These are phyloP conservation scores for Elaeis guineensis DNA, from an alignment of 176 grass and related monocot genomes.

Conservation along the genomic window DNA sequence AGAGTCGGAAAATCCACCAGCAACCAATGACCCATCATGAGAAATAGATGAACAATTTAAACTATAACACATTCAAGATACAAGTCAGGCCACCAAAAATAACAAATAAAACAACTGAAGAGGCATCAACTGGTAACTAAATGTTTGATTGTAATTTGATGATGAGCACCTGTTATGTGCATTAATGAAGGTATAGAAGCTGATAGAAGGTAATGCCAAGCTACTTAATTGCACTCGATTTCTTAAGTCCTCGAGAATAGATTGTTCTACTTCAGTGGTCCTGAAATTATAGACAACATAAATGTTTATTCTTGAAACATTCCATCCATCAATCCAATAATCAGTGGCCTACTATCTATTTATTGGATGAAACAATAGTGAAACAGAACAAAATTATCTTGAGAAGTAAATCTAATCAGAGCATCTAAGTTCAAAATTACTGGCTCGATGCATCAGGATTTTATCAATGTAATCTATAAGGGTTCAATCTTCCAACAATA, in stretches of 20 bases:
- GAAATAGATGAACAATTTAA: constrained; percentile 96
- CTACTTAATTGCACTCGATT: constrained; percentile 80
- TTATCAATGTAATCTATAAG: too few relatives aligned
- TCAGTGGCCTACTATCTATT: too few relatives aligned
- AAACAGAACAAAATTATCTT: too few relatives aligned
- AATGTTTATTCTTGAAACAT: neutral
- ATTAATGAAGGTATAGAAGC: constrained; percentile 95
- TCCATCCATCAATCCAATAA: too few relatives aligned
- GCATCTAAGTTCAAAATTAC: too few relatives aligned
- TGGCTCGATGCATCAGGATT: too few relatives aligned
- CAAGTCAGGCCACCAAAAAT: constrained; percentile 14
- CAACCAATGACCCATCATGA: constrained; percentile 88
- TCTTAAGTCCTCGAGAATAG: constrained; percentile 69
- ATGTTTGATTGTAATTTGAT: neutral
- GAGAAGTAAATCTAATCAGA: too few relatives aligned
- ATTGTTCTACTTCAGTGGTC: constrained; percentile 74
- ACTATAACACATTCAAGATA: constrained; percentile 29
- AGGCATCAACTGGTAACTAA: neutral
- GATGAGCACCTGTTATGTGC: constrained; percentile 80
- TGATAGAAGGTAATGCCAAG: constrained; percentile 79
- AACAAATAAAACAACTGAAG: neutral
- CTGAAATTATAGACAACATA: constrained; percentile 40
- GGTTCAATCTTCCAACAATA: too few relatives aligned
- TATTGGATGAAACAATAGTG: too few relatives aligned
- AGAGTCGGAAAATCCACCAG: constrained; percentile 98